phyloP scores from a whole-genome alignment of 2,329 filamentous ascomycete genomes.

The Colletotrichum gigasporum region DNA sequence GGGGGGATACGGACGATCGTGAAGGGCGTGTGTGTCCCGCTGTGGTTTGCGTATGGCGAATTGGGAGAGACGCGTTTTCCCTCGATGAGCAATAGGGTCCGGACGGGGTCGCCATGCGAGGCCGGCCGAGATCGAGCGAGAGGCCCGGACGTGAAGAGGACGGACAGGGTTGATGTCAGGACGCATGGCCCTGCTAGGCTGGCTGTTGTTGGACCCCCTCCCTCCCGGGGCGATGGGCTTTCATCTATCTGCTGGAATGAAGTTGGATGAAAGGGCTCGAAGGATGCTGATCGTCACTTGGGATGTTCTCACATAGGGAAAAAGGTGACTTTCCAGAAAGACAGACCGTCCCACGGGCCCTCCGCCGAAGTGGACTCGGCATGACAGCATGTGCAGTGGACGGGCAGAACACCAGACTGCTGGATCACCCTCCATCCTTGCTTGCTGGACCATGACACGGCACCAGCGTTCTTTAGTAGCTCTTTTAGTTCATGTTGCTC shows the following conservation, averaged over 20 bases:
- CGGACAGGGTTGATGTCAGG: background rate
- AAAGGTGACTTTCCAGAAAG: slow-evolving; percentile 1
- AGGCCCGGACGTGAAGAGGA: background rate
- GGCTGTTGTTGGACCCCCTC: too few relatives aligned
- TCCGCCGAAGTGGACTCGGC: slow-evolving; percentile 3
- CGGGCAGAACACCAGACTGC: slow-evolving; percentile 18
- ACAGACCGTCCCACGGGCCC: background rate
- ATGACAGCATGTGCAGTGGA: slow-evolving; percentile 21
- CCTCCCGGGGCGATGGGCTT: background rate
- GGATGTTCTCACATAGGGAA: background rate
- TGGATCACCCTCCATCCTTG: background rate
- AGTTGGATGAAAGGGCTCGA: slow-evolving; percentile 11
- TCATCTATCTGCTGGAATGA: slow-evolving; percentile 28
- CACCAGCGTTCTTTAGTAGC: too few relatives aligned
- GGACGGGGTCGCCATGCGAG: too few relatives aligned
- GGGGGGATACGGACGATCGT: slow-evolving; percentile 2
- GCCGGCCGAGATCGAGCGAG: slow-evolving; percentile 12
- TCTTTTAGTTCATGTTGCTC: too few relatives aligned
- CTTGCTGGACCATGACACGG: background rate
- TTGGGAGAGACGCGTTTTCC: background rate
- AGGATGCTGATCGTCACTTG: slow-evolving; percentile 29
- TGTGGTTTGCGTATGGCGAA: background rate
- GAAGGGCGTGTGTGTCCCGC: background rate
- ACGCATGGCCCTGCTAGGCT: background rate
- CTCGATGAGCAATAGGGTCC: background rate